Conservation (phyloP, 176 grass and related monocot genomes). For the Carex parvula region DNA sequence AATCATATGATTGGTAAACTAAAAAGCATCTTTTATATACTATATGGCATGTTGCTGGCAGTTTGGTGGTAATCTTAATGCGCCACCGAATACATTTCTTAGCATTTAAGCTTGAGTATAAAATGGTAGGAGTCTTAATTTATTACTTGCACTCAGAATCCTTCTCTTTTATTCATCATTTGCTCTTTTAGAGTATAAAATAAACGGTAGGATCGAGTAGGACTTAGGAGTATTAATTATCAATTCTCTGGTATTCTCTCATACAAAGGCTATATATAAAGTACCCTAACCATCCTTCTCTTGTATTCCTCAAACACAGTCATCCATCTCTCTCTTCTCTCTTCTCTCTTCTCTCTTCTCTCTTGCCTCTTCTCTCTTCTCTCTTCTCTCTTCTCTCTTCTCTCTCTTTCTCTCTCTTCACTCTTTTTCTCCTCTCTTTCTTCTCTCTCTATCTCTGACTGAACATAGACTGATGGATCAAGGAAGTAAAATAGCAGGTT, state of each 20-base stretch:
- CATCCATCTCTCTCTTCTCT: neutral
- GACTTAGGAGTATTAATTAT: neutral
- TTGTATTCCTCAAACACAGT: neutral
- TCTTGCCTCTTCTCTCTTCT: neutral
- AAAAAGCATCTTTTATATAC: too few species aligned
- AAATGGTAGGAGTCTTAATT: neutral
- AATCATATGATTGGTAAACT: neutral
- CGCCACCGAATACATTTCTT: neutral
- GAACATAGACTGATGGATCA: neutral
- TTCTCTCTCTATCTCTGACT: neutral
- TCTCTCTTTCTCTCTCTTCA: too few species aligned
- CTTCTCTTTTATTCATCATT: neutral
- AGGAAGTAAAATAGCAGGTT: too few species aligned
- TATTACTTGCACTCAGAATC: neutral
- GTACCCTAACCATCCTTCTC: neutral
- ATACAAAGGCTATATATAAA: conserved; percentile 13
- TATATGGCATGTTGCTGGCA: neutral
- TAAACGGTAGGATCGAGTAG: too few species aligned
- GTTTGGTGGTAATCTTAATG: neutral
- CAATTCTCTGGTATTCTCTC: neutral
- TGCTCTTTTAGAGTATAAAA: too few species aligned
- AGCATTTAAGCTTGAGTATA: neutral
- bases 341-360: too few species aligned
- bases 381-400: too few species aligned
- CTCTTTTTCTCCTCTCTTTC: neutral